phyloP scores from a whole-genome alignment of 306 rosid species.

The Cucurbita argyrosperma region DNA sequence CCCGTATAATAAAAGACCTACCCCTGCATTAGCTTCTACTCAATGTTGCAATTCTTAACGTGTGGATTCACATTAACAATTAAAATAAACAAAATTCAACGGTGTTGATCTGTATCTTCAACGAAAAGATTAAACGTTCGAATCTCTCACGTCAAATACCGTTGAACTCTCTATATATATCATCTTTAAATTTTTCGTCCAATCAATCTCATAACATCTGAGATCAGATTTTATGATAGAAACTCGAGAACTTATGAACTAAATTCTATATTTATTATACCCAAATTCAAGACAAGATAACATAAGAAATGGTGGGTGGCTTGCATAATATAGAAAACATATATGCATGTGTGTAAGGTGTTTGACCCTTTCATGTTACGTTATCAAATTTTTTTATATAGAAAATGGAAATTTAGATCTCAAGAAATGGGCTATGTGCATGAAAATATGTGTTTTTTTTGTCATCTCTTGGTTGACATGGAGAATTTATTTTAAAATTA shows the following conservation, averaged over 20 bases:
- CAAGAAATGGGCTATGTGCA: background rate
- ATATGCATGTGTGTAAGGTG: background rate
- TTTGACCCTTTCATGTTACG: background rate
- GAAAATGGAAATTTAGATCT: background rate
- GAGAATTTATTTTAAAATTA: too few relatives aligned
- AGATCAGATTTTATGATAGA: too few relatives aligned
- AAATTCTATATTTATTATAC: background rate
- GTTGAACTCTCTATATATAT: too few relatives aligned
- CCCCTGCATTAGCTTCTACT: background rate
- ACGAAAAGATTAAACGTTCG: too few relatives aligned
- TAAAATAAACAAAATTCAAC: too few relatives aligned
- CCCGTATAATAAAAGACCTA: background rate
- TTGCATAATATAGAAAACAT: background rate
- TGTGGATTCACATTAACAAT: background rate
- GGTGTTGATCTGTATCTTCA: too few relatives aligned
- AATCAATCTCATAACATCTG: too few relatives aligned
- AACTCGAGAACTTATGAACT: too few relatives aligned
- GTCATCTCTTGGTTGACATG: too few relatives aligned
- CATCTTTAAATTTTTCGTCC: too few relatives aligned
- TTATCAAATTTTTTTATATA: background rate
- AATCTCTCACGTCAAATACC: too few relatives aligned
- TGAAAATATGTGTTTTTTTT: too few relatives aligned
- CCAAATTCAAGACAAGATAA: background rate
- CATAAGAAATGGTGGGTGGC: background rate
- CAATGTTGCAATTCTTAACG: background rate